Base-by-base conservation (phyloP, 192 early-diverging fungal genomes). In the Linnemannia zychae region DNA sequence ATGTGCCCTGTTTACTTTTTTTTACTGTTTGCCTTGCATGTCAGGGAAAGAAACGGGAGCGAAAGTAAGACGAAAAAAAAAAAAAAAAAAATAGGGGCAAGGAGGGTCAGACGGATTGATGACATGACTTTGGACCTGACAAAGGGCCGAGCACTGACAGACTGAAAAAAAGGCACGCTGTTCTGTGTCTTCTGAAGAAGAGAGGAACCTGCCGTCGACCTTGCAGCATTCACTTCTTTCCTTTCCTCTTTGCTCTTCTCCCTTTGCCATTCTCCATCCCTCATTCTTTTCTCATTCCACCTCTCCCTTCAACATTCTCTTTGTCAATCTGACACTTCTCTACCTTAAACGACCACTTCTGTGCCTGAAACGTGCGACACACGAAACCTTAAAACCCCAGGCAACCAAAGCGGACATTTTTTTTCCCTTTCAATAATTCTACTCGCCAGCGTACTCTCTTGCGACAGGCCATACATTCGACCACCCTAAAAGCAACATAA, bases 61-160 rank as follows among this genome's bases (percentile, higher is more conserved):
- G n/a, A 7, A 63, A 15, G 28, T 44, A 44, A 44, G 40, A 44
- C 40, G 40, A 44, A 31, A 31, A 3, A 31, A 63, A 24, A 57
- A 57, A 11, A 57, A 57, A 11, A 63, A 63, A 63, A 63, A 63
- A 63, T 63, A 63, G 57, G 57, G 57, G 57, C 57, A 57, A n/a
- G n/a, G n/a, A 20, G 12, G 52, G 52, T 57, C 52, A 63, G 57
- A 31, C 57, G n/a, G 57, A 33, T 63, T 13, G 28, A 24, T 63
- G 57, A 63, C 57, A 63, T 63, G 57, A 63, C 57, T 63, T 16
- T 63, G 57, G 57, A 31, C 57, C 57, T 63, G 57, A 63, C 57
- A 16, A 57, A 63, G 57, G 28, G 57, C 24, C 12, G 57, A 12
- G 57, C 28, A 63, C 28, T 63, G 57, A 63, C 57, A 31, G 53